Evolutionary conservation across 2,329 filamentous ascomycete genomes (phyloP).

Genomic region (Geosmithia morbida): DNA sequence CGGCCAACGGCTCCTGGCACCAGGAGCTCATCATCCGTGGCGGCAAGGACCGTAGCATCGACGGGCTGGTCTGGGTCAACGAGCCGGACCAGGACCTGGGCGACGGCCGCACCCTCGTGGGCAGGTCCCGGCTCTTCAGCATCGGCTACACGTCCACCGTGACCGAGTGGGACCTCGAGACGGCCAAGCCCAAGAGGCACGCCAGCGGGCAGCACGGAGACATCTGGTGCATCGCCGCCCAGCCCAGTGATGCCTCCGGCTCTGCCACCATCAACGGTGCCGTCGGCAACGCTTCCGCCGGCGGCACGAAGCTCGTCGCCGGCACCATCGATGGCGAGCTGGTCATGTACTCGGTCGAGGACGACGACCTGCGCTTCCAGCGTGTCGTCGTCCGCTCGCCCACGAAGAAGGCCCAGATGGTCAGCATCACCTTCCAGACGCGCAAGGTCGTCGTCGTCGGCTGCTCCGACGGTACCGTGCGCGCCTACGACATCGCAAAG

Average conservation of each 20-base stretch:
- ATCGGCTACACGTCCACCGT: conserved; percentile 87
- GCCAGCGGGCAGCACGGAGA: conserved; percentile 88
- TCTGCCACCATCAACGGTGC: conserved; percentile 16
- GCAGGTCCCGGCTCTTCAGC: conserved; percentile 79
- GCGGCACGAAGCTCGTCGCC: conserved; percentile 52
- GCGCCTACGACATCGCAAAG: conserved; percentile 74
- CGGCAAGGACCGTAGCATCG: conserved; percentile 73
- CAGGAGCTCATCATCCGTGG: conserved; percentile 80
- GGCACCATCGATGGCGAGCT: conserved; percentile 88
- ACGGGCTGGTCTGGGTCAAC: conserved; percentile 83
- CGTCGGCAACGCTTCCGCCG: too few relatives aligned
- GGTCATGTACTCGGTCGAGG: conserved; percentile 73
- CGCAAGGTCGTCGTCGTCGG: conserved; percentile 73
- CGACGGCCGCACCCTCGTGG: conserved; percentile 46
- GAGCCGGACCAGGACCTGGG: conserved; percentile 60
- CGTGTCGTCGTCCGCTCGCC: conserved; percentile 61
- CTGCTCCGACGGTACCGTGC: conserved; percentile 92
- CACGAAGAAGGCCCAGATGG: conserved; percentile 73
- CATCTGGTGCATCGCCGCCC: conserved; percentile 89
- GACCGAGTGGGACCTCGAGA: conserved; percentile 87
- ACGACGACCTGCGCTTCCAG: conserved; percentile 70
- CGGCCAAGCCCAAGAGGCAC: conserved; percentile 62
- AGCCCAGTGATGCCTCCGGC: conserved; percentile 34
- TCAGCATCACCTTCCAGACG: conserved; percentile 84
- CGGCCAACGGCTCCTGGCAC: conserved; percentile 66